Evolutionary conservation across 768 basidiomycete genomes (phyloP).

Genomic region (Phaffia australis): DNA sequence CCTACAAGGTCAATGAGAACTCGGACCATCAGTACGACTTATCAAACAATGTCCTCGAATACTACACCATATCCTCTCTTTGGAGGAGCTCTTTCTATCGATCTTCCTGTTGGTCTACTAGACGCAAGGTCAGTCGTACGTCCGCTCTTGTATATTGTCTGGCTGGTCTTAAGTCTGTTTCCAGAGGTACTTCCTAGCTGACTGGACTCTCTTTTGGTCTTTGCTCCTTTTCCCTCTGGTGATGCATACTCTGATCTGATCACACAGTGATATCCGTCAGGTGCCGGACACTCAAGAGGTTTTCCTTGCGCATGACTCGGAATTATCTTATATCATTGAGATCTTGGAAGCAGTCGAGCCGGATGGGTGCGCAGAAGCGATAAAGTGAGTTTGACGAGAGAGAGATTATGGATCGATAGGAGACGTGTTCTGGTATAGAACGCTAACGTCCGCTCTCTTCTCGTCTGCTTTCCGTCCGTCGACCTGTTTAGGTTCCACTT

Average conservation of each 20-base stretch:
- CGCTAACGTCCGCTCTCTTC: constrained; percentile 19
- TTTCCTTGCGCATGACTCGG: constrained; percentile 59
- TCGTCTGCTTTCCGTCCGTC: background rate
- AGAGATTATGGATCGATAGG: no score
- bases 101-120: constrained; percentile 49
- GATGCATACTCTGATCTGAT: background rate
- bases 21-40: no score
- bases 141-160: background rate
- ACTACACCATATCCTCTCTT: constrained; percentile 47
- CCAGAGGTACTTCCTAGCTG: background rate
- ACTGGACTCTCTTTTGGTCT: no score
- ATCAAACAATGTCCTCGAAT: no score
- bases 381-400: constrained; percentile 46
- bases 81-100: constrained; percentile 68
- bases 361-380: constrained; percentile 49
- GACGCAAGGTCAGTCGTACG: constrained; percentile 68
- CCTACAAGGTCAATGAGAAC: no score
- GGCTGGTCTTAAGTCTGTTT: constrained; percentile 15
- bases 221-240: background rate
- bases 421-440: no score
- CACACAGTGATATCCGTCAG: constrained; percentile 56
- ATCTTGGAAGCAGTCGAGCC: constrained; percentile 59
- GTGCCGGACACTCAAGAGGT: constrained; percentile 94
- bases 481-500: constrained; percentile 68
- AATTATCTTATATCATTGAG: constrained; percentile 70